phyloP scores from a whole-genome alignment of 768 basidiomycete genomes.

The Glaciozyma martinii region DNA sequence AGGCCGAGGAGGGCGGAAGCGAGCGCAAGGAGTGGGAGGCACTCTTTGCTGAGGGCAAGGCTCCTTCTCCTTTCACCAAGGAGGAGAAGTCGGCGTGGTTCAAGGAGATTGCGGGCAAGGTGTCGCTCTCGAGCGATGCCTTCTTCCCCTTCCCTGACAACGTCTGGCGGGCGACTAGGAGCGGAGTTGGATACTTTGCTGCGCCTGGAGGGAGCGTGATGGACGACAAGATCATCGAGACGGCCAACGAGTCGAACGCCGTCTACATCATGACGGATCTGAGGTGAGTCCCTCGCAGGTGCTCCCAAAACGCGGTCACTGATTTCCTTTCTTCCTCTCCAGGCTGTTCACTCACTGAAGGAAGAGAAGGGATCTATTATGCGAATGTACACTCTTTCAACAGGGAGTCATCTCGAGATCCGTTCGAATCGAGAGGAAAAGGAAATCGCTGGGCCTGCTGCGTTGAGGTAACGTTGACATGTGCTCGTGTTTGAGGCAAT shows the following conservation, averaged over 20 bases:
- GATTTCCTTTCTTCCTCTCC: neutral
- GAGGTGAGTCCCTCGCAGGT: constrained; percentile 21
- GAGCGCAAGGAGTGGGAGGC: constrained; percentile 87
- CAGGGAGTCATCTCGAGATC: neutral
- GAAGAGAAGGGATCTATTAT: neutral
- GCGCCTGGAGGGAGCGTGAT: constrained; percentile 74
- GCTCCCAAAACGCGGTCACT: no score
- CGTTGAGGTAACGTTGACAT: neutral
- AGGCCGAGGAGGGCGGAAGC: constrained; percentile 45
- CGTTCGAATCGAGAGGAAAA: neutral
- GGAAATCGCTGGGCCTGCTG: neutral
- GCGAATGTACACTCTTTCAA: neutral
- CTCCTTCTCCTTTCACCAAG: constrained; percentile 56
- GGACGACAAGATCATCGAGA: constrained; percentile 93
- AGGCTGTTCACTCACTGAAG: constrained; percentile 32
- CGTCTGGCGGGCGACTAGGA: constrained; percentile 82
- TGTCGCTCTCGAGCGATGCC: constrained; percentile 90
- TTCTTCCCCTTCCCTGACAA: constrained; percentile 99
- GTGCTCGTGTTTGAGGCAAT: neutral
- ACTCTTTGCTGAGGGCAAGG: constrained; percentile 56
- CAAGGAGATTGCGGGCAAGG: constrained; percentile 57
- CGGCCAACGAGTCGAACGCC: constrained; percentile 84
- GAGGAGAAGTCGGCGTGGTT: constrained; percentile 70
- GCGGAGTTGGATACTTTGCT: constrained; percentile 84
- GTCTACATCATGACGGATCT: constrained; percentile 84